Base-by-base conservation (phyloP, 768 basidiomycete species). In the Lactarius evosmus region DNA sequence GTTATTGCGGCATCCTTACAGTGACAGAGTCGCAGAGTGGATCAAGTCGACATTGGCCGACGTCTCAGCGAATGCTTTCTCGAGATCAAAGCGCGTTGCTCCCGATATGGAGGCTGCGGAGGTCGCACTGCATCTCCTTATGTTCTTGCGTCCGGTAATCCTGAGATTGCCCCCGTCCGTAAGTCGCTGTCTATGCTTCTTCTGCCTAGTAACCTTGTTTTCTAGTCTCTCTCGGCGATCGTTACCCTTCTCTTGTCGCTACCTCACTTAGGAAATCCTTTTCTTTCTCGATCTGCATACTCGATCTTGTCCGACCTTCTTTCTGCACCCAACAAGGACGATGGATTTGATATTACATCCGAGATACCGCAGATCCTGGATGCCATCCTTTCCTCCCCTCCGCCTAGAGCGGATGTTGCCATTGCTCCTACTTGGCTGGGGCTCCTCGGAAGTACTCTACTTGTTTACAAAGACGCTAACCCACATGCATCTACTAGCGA, bases 201-300 rank as follows among this genome's bases (percentile, higher is more conserved):
- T 56, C 30, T 46, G 36, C 55, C 22, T 38, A 60, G 53, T 71
- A 58, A 69, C 65, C 56, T 49, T 36, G 46, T 34, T 36, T 61
- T 40, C n/a, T 72, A 98, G 95, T 81, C 85, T 38, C 80, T 95
- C 36, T 83, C 91, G 12, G 66, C 79, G 5, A 83, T 97, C 56
- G 87, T 87, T 25, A 80, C 82, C 22, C 77, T 85, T 25, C 83
- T 98, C 30, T 85, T 98, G 7, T 78, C 83, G 27, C 84, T 98
- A 34, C 94, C 96, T 22, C 88, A 92, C 61, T 81, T 96, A 8
- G 91, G 89, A 41, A 94, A 92, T 69, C 84, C 90, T 25, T 97
- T 95, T 74, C 82, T 99, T 49, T 89, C 95, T 1, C 88, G 95
- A 74, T 85, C 91, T 16, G 82, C 91, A 33, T 98, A 95, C 73